Evolutionary conservation across 169 alveolate genomes (phyloP).

Genomic region (Eimeria sp.): DNA sequence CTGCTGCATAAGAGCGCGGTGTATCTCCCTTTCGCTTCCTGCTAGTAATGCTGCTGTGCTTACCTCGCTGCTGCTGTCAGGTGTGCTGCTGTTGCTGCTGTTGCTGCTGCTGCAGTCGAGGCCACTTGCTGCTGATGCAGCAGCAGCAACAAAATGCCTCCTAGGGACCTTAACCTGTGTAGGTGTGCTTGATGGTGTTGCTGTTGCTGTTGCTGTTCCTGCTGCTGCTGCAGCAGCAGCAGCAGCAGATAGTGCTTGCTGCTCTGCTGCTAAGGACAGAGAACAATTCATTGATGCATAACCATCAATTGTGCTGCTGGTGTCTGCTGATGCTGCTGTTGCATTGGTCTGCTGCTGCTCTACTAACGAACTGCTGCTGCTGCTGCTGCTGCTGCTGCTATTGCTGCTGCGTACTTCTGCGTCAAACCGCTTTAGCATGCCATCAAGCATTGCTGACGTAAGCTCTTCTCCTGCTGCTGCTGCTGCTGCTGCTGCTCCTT

Average conservation of each 20-base stretch:
- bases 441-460: constrained; percentile 33
- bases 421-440: constrained; percentile 4
- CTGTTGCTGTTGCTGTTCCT: constrained; percentile 11
- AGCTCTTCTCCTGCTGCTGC: not conserved
- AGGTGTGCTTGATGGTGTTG: not conserved
- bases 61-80: not conserved
- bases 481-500: not conserved
- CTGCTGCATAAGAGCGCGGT: constrained; percentile 16
- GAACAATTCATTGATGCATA: not conserved
- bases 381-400: constrained; percentile 39
- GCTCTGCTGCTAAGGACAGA: constrained; percentile 11
- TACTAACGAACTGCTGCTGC: not conserved
- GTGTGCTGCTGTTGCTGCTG: not conserved
- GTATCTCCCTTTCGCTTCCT: constrained; percentile 22
- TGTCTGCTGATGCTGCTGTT: not conserved
- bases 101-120: constrained; percentile 1
- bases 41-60: constrained; percentile 41
- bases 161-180: not conserved
- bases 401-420: constrained; percentile 1
- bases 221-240: constrained; percentile 23
- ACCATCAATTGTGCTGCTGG: constrained; percentile 23
- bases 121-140: constrained; percentile 1
- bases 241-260: not conserved
- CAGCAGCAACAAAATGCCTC: constrained; percentile 18
- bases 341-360: constrained; percentile 38